A percentile compares a stretch with the other conserved stretches of the same genome.
These are phyloP conservation scores for Puccinia novopanici DNA, from an alignment of 1,284 basidiomycete species.

Conservation along the genomic window DNA sequence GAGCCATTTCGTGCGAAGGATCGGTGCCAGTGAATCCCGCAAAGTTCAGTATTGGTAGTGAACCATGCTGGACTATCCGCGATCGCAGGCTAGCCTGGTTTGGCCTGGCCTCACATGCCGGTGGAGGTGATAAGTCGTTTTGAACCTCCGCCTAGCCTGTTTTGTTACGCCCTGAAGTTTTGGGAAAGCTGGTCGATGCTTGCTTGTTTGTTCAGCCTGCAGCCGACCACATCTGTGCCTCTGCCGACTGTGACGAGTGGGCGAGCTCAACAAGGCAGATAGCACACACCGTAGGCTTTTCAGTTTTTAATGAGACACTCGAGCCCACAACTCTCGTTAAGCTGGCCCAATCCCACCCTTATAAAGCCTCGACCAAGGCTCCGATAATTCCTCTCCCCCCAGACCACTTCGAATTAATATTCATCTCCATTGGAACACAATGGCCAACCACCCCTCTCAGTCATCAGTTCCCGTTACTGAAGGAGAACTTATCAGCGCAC, in stretches of 20 bases:
- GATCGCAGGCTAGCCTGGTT: not conserved
- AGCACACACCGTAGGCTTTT: no score
- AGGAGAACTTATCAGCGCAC: not conserved
- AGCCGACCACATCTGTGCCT: no score
- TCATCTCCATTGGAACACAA: not conserved
- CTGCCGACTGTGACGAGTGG: not conserved
- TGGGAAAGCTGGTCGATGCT: not conserved
- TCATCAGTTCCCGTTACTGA: not conserved
- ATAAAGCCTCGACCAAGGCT: not conserved
- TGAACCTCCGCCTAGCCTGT: not conserved
- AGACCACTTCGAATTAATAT: not conserved
- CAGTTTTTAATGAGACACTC: not conserved
- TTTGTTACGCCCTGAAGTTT: not conserved
- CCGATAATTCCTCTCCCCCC: not conserved
- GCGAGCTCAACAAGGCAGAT: conserved; percentile 9
- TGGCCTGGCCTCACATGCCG: not conserved
- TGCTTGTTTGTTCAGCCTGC: conserved; percentile 21
- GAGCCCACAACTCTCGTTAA: not conserved
- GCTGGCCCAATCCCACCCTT: not conserved
- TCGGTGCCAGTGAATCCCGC: not conserved
- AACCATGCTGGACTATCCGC: not conserved
- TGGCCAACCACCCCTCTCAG: not conserved
- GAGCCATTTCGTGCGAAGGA: not conserved
- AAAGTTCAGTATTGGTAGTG: not conserved
- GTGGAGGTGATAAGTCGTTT: not conserved